These are phyloP conservation scores for Cornus florida DNA, from an alignment of 148 eudicot genomes.

Conservation along the genomic window DNA sequence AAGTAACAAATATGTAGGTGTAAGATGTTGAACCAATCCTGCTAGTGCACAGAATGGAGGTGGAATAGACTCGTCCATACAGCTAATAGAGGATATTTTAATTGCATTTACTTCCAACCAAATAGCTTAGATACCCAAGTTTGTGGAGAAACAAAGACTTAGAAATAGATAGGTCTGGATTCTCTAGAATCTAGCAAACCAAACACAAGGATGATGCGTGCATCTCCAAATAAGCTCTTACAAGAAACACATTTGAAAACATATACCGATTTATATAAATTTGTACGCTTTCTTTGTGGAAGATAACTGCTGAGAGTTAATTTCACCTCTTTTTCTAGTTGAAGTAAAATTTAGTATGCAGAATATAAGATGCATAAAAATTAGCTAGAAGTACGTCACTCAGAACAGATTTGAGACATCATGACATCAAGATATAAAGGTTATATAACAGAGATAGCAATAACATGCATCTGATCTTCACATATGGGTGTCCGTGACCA, in stretches of 20 bases:
- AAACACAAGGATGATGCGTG: background rate
- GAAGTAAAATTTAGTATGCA: background rate
- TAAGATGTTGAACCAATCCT: background rate
- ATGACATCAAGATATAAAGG: background rate
- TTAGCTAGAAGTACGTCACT: background rate
- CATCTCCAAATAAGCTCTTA: background rate
- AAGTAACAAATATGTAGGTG: background rate
- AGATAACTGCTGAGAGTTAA: background rate
- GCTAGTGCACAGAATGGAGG: background rate
- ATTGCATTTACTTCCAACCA: background rate
- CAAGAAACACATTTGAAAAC: background rate
- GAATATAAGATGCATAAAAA: background rate
- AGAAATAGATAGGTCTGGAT: background rate
- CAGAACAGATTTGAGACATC: background rate
- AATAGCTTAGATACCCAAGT: constrained; percentile 6
- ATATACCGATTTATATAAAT: background rate
- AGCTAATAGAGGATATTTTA: background rate
- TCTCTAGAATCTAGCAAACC: background rate
- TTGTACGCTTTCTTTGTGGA: background rate
- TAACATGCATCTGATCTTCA: constrained; percentile 9
- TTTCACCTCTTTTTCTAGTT: background rate
- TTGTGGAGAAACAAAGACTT: background rate
- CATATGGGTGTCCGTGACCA: background rate
- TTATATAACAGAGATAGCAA: constrained; percentile 1
- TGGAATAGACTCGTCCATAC: background rate